Evolutionary conservation across 345 rosid species (phyloP).

Genomic region (Rhizophora mangle): DNA sequence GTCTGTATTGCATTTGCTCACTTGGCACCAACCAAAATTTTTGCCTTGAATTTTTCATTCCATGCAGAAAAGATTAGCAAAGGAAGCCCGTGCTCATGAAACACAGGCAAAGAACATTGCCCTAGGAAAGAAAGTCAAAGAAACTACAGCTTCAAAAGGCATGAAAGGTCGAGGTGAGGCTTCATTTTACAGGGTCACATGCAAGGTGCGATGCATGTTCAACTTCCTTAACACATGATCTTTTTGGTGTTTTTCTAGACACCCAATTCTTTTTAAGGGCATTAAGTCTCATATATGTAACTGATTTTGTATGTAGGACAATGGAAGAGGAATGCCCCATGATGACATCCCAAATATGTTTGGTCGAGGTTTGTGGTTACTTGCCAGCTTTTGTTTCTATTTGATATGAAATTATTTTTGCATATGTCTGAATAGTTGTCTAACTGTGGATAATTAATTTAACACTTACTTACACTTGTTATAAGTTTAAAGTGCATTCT

Average conservation of each 20-base stretch:
- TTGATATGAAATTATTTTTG: not conserved
- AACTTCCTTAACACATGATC: not conserved
- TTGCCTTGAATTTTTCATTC: slow-evolving; percentile 16
- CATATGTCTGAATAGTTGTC: not conserved
- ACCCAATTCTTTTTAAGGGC: not conserved
- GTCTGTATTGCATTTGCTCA: not conserved
- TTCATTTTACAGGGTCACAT: slow-evolving; percentile 85
- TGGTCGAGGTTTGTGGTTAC: slow-evolving; percentile 62
- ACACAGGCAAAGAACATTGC: slow-evolving; percentile 77
- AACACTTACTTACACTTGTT: not conserved
- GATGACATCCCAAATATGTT: slow-evolving; percentile 99
- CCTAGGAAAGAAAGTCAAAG: slow-evolving; percentile 75
- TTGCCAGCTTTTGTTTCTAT: slow-evolving; percentile 8
- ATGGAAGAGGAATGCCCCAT: slow-evolving; percentile 99
- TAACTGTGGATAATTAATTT: not conserved
- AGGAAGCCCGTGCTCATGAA: slow-evolving; percentile 82
- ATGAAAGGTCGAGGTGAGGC: slow-evolving; percentile 88
- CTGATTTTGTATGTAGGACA: slow-evolving; percentile 59
- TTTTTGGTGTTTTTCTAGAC: slow-evolving; percentile 2
- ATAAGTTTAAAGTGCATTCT: slow-evolving; percentile 19
- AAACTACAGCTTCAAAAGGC: slow-evolving; percentile 56
- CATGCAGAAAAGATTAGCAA: slow-evolving; percentile 79
- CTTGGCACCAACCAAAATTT: not conserved
- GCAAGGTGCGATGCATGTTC: slow-evolving; percentile 62
- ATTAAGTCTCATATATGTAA: slow-evolving; percentile 2